phyloP scores from a whole-genome alignment of 495 filamentous ascomycete species.

The Annulohypoxylon moriforme region DNA sequence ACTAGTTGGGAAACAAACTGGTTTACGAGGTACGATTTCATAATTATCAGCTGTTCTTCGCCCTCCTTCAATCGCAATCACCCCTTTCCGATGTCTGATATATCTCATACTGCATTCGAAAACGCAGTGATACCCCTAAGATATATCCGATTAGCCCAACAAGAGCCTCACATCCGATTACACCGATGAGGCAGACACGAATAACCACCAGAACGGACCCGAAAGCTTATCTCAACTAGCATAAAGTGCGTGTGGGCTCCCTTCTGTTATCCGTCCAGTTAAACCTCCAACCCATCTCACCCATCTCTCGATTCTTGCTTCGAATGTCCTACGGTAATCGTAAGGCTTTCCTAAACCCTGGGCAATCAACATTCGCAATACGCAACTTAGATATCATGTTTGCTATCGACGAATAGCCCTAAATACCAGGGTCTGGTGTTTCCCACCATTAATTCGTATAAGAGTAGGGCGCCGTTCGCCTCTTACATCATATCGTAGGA shows the following conservation, averaged over 20 bases:
- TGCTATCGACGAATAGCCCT: not conserved
- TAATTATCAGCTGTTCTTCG: not conserved
- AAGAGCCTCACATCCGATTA: not conserved
- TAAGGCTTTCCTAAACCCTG: not conserved
- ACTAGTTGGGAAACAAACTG: not conserved
- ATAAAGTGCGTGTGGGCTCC: conserved; percentile 5
- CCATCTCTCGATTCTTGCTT: conserved; percentile 1
- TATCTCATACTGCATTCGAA: not conserved
- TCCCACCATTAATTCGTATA: not conserved
- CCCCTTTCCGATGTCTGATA: not conserved
- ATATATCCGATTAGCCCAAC: conserved; percentile 1
- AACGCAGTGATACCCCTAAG: not conserved
- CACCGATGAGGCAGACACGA: not conserved
- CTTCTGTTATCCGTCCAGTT: conserved; percentile 1
- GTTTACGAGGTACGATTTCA: not conserved
- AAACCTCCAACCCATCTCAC: not conserved
- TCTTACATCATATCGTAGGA: conserved; percentile 26
- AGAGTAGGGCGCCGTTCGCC: not conserved
- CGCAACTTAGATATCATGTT: not conserved
- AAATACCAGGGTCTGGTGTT: not conserved
- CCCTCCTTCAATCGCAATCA: not conserved
- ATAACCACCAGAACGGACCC: not conserved
- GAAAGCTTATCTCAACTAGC: conserved; percentile 33
- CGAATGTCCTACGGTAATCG: not conserved
- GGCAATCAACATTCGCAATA: not conserved